A percentile compares a stretch with the other conserved stretches of the same genome.
These are phyloP conservation scores for Fusarium abutilonis DNA, from an alignment of 2,329 filamentous ascomycete species.

Conservation along the genomic window DNA sequence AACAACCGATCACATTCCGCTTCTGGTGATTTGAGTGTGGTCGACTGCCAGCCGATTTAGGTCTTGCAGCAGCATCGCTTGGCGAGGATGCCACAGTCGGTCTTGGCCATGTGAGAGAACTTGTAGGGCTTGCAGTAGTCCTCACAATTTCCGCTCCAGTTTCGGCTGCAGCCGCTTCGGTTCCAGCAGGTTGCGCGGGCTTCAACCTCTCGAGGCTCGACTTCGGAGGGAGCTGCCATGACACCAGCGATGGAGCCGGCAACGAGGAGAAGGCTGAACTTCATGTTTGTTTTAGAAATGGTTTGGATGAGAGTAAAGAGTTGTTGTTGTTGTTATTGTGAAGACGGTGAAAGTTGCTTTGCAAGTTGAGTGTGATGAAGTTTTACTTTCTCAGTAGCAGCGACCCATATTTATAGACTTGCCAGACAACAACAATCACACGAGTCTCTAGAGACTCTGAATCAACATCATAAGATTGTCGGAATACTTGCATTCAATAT, in stretches of 20 bases:
- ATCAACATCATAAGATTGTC: neutral
- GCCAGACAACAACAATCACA: neutral
- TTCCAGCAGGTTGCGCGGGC: constrained; percentile 10
- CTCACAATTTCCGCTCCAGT: constrained; percentile 7
- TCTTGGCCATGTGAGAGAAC: constrained; percentile 15
- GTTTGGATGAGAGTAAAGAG: neutral
- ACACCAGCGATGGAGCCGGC: neutral
- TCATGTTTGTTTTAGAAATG: constrained; percentile 2
- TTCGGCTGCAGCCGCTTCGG: constrained; percentile 2
- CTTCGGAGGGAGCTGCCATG: constrained; percentile 9
- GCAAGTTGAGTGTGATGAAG: neutral
- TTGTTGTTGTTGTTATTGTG: neutral
- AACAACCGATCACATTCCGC: neutral
- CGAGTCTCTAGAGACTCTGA: neutral
- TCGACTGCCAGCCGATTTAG: neutral
- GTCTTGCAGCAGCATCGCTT: constrained; percentile 17
- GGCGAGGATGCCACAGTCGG: constrained; percentile 2
- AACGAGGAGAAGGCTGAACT: constrained; percentile 4
- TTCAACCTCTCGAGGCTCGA: neutral
- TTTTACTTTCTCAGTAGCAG: neutral
- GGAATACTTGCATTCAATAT: neutral
- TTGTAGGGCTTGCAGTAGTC: constrained; percentile 17
- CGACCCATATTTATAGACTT: neutral
- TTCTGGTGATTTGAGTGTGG: neutral
- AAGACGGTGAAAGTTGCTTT: neutral